These are phyloP conservation scores for Samsoniella hepiali DNA, from an alignment of 2,329 filamentous ascomycete species.

Conservation along the genomic window DNA sequence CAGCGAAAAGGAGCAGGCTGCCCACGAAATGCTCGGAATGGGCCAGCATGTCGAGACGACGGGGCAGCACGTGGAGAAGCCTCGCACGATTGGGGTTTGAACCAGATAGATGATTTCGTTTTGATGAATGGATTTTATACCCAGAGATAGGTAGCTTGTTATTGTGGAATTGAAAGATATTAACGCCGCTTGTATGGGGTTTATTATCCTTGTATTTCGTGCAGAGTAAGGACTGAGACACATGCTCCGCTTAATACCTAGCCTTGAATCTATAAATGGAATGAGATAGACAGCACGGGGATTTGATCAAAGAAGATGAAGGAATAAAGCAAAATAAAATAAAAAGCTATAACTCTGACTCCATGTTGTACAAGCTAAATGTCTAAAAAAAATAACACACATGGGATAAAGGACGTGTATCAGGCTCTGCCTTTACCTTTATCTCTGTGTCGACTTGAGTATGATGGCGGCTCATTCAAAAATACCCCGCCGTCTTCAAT, in stretches of 20 bases:
- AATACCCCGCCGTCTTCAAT: neutral
- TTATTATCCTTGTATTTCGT: neutral
- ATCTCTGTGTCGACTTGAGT: neutral
- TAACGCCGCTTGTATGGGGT: neutral
- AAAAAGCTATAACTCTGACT: neutral
- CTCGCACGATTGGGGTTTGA: conserved; percentile 13
- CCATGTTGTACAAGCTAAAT: neutral
- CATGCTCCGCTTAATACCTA: neutral
- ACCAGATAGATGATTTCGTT: neutral
- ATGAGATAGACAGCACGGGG: neutral
- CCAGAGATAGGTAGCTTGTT: neutral
- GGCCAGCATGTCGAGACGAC: conserved; percentile 37
- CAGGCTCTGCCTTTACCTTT: neutral
- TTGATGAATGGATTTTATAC: neutral
- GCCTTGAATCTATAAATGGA: no score
- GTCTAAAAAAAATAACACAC: no score
- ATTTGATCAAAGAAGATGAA: no score
- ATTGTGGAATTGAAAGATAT: neutral
- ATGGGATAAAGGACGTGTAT: neutral
- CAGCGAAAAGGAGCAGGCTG: conserved; percentile 43
- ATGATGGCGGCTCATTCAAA: neutral
- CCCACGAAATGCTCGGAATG: conserved; percentile 30
- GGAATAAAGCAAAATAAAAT: neutral
- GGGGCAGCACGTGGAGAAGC: neutral
- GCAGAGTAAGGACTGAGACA: neutral